Conservation (phyloP, 75 land plant species). For the Selaginella tamariscina region DNA sequence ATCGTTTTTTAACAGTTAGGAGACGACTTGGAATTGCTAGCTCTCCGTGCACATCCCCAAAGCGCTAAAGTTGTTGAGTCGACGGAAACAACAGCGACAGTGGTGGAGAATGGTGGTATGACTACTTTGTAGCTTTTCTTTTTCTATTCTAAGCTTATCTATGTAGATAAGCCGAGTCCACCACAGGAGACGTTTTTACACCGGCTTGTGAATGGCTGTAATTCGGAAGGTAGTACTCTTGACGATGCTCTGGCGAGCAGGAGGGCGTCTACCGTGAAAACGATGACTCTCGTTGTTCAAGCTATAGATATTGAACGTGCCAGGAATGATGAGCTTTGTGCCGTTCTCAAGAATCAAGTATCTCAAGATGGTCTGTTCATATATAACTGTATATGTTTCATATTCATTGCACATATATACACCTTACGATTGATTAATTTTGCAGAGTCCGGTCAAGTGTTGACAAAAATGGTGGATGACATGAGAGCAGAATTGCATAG, state of each 20-base stretch:
- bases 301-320: slow-evolving; percentile 42
- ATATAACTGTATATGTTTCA: too few relatives aligned
- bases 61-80: not conserved
- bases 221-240: slow-evolving; percentile 49
- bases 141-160: not conserved
- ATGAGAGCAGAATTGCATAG: slow-evolving; percentile 34
- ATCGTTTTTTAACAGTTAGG: slow-evolving; percentile 5
- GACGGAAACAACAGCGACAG: not conserved
- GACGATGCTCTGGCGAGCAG: slow-evolving; percentile 21
- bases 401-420: too few relatives aligned
- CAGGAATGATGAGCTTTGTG: slow-evolving; percentile 34
- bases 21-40: slow-evolving; percentile 3
- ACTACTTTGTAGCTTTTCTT: not conserved
- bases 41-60: not conserved
- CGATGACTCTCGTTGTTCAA: slow-evolving; percentile 30
- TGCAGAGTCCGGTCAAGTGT: slow-evolving; percentile 23
- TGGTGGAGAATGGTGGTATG: not conserved
- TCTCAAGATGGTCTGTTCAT: slow-evolving; percentile 44
- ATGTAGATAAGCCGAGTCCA: slow-evolving; percentile 28
- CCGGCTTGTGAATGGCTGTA: slow-evolving; percentile 42
- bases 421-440: too few relatives aligned
- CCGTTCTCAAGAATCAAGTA: slow-evolving; percentile 20
- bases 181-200: slow-evolving; percentile 48
- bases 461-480: slow-evolving; percentile 31
- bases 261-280: slow-evolving; percentile 26